Percentiles rank a stretch among this genome's conserved stretches.
phyloP scores from a whole-genome alignment of 371 early-diverging fungal genomes.

The Choanephora cucurbitarum region DNA sequence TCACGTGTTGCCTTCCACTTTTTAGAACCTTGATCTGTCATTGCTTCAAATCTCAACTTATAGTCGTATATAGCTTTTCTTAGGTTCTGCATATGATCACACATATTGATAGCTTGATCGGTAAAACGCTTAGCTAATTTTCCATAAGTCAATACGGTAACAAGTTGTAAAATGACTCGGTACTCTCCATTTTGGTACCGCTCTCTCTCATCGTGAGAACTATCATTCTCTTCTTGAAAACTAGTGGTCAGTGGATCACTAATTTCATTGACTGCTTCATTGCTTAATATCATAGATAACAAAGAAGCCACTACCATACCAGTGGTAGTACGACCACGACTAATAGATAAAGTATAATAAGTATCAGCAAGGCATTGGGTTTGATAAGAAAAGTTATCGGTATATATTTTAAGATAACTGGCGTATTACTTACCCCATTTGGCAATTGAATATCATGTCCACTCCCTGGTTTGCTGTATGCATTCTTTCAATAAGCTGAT shows the following conservation, averaged over 20 bases:
- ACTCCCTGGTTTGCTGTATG: slow-evolving; percentile 34
- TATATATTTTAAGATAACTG: neutral
- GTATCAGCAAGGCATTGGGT: too few species aligned
- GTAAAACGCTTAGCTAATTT: slow-evolving; percentile 69
- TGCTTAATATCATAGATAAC: slow-evolving; percentile 40
- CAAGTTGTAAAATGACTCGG: slow-evolving; percentile 64
- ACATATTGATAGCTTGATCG: slow-evolving; percentile 72
- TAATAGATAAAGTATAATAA: slow-evolving; percentile 17
- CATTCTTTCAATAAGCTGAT: slow-evolving; percentile 58
- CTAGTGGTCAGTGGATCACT: slow-evolving; percentile 13
- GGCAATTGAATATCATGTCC: slow-evolving; percentile 73
- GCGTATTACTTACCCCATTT: slow-evolving; percentile 61
- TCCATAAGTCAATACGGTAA: slow-evolving; percentile 68
- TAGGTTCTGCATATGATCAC: slow-evolving; percentile 80
- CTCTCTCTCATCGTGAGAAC: slow-evolving; percentile 42
- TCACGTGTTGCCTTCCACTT: slow-evolving; percentile 52
- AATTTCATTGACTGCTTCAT: slow-evolving; percentile 33
- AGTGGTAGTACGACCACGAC: slow-evolving; percentile 80
- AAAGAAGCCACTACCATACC: slow-evolving; percentile 72
- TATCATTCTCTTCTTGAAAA: slow-evolving; percentile 30
- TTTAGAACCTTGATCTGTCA: slow-evolving; percentile 45
- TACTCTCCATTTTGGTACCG: slow-evolving; percentile 67
- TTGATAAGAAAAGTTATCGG: too few species aligned
- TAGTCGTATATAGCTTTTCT: slow-evolving; percentile 70
- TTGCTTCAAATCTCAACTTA: slow-evolving; percentile 57